Evolutionary conservation across 495 filamentous ascomycete genomes (phyloP), one percentile per base, ranked within the genome.

Genomic region (Podospora didyma): DNA sequence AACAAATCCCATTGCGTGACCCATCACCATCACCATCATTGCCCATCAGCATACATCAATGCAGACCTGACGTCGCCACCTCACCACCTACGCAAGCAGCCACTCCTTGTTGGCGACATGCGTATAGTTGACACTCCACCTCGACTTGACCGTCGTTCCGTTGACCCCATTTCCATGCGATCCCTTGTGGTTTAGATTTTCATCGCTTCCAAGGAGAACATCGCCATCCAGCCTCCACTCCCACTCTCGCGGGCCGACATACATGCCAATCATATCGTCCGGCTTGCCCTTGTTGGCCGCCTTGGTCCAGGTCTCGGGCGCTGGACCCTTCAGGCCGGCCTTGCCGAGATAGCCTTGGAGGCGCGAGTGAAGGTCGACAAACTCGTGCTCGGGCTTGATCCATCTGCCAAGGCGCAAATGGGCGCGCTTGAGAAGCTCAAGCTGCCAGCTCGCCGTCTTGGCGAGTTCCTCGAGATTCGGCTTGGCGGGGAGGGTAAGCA

Each of bases 391-490:
- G 3, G 52, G 48, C 54, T 74, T 71, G 12, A 67, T 65, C 70
- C 69, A 75, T 2, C 65, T 62, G n/a, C 65, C 56, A 17, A 68
- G 23, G 49, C 75, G 23, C 66, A 63, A 21, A 66, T 75, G 55
- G 2, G 77, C 65, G 10, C 74, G 72, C 45, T 76, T 77, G n/a
- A 83, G 59, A n/a, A 82, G 64, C 47, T 79, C 74, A 21, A 85
- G 66, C 37, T 82, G 78, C 59, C 74, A 75, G 6, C 64, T 69
- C 0, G 73, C 78, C 2, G 69, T 72, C 23, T 74, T 66, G 12
- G 73, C 63, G 0, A 68, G 70, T 11, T 58, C 71, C 17, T 80
- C 73, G 54, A 73, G 73, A 42, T 77, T 51, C n/a, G 12, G 24
- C 35, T 48, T 42, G 3, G n/a, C 12, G 6, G 39, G 14, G n/a